phyloP scores from a whole-genome alignment of 495 filamentous ascomycete species.

The Cudoniella acicularis region DNA sequence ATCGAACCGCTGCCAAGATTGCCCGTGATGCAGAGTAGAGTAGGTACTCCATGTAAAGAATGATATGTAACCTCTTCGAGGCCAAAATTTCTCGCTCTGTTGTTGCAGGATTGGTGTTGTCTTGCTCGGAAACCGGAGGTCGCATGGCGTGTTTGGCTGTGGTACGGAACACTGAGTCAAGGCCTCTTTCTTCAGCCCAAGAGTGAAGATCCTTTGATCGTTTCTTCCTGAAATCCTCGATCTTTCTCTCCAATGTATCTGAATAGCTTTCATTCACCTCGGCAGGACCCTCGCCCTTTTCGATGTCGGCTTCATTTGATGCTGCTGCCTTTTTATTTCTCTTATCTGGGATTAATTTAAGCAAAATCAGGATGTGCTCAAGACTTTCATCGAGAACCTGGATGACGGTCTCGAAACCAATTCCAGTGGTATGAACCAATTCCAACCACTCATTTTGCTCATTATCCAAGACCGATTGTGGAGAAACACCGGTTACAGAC shows the following conservation, averaged over 20 bases:
- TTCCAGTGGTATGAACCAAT: not conserved
- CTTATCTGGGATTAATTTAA: slow-evolving; percentile 50
- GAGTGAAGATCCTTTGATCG: slow-evolving; percentile 31
- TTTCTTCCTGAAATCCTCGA: slow-evolving; percentile 51
- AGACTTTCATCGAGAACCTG: slow-evolving; percentile 64
- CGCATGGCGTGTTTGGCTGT: slow-evolving; percentile 3
- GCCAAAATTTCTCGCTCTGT: slow-evolving; percentile 33
- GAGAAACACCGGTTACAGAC: not conserved
- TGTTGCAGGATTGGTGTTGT: slow-evolving; percentile 33
- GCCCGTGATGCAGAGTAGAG: slow-evolving; percentile 9
- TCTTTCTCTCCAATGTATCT: slow-evolving; percentile 47
- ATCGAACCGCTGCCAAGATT: slow-evolving; percentile 47
- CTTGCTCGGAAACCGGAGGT: slow-evolving; percentile 2
- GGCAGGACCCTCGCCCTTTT: slow-evolving; percentile 46
- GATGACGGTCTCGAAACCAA: not conserved
- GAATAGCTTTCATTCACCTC: slow-evolving; percentile 57
- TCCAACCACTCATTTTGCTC: slow-evolving; percentile 11
- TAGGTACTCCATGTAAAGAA: slow-evolving; percentile 20
- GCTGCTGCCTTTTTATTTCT: slow-evolving; percentile 34
- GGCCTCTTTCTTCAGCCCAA: slow-evolving; percentile 34
- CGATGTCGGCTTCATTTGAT: slow-evolving; percentile 49
- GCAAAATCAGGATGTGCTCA: slow-evolving; percentile 55
- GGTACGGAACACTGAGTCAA: slow-evolving; percentile 23
- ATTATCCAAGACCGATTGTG: not conserved
- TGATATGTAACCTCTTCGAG: slow-evolving; percentile 11